A percentile compares a stretch with the other conserved stretches of the same genome.
Conservation (phyloP, 2,329 filamentous ascomycete genomes). For the Chrysoporthe puriensis region DNA sequence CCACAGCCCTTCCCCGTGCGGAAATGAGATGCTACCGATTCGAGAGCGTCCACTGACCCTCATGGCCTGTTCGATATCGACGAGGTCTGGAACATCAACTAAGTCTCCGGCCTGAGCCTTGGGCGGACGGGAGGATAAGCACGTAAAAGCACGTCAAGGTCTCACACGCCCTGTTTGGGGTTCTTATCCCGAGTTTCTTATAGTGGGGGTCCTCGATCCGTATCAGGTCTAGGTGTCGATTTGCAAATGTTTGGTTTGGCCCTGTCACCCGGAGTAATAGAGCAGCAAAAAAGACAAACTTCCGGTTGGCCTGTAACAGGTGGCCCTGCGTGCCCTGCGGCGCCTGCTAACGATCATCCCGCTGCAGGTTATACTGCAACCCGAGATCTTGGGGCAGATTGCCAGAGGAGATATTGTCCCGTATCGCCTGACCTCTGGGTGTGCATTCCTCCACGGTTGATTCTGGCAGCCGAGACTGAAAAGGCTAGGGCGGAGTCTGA, state of each 20-base stretch:
- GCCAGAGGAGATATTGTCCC: not conserved
- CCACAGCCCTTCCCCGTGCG: slow-evolving; percentile 6
- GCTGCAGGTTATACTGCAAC: not conserved
- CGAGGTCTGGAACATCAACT: slow-evolving; percentile 3
- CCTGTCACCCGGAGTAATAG: not conserved
- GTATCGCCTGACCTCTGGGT: not conserved
- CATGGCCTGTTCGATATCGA: slow-evolving; percentile 7
- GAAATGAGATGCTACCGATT: slow-evolving; percentile 13
- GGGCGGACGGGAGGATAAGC: slow-evolving; percentile 8
- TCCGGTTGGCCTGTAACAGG: no score
- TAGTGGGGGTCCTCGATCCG: not conserved
- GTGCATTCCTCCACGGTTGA: not conserved
- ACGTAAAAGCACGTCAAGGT: slow-evolving; percentile 11
- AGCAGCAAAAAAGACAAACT: not conserved
- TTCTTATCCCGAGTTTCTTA: not conserved
- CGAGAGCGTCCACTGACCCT: slow-evolving; percentile 6
- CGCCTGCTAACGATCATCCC: not conserved
- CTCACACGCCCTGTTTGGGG: not conserved
- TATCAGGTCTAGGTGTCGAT: not conserved
- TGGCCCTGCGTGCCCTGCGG: not conserved
- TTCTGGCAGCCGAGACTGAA: no score
- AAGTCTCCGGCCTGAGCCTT: not conserved
- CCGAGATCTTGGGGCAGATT: not conserved
- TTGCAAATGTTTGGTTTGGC: not conserved
- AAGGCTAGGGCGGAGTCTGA: no score